These are phyloP conservation scores for Fraxinus albicans DNA, from an alignment of 305 asterid species.

Conservation along the genomic window DNA sequence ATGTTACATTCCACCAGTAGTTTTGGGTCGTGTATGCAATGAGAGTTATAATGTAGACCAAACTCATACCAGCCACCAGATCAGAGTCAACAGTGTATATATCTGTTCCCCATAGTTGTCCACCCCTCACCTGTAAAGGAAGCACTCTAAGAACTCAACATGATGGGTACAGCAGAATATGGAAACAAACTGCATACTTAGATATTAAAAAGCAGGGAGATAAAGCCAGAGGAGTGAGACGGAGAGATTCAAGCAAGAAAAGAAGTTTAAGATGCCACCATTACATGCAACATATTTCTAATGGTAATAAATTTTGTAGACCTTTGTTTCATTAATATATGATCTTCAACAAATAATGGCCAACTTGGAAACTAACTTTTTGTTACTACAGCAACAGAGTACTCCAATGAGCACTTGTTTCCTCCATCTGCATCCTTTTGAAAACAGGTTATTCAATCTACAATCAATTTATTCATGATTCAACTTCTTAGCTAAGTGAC, in stretches of 20 bases:
- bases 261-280: neutral
- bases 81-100: conserved; percentile 97
- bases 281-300: neutral
- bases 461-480: neutral
- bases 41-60: conserved; percentile 3
- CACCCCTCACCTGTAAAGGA: conserved; percentile 82
- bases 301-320: no score
- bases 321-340: neutral
- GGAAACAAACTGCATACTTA: conserved; percentile 12
- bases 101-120: conserved; percentile 99
- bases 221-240: neutral
- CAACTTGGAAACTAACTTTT: neutral
- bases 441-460: neutral
- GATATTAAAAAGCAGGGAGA: neutral
- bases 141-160: conserved; percentile 26
- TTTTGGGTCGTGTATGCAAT: neutral
- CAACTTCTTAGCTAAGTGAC: neutral
- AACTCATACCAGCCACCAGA: conserved; percentile 85
- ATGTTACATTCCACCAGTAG: neutral
- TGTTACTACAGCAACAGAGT: neutral
- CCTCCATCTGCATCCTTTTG: neutral
- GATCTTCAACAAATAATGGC: neutral
- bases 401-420: neutral
- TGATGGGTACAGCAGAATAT: conserved; percentile 16
- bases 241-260: conserved; percentile 11